These are phyloP conservation scores for Vitis hybrid DNA, from an alignment of 177 flowering plant genomes.

Conservation along the genomic window DNA sequence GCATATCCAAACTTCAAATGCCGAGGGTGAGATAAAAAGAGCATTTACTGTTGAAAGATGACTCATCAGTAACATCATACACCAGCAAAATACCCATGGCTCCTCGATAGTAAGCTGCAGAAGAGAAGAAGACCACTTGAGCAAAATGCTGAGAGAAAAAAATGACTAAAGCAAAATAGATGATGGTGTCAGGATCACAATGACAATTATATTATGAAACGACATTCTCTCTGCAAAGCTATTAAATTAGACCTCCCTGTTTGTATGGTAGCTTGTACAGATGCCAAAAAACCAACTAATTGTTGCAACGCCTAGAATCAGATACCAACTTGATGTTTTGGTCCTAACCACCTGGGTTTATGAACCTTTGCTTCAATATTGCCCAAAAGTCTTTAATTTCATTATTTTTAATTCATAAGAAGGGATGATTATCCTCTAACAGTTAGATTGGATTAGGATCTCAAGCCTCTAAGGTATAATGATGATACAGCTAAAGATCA, in stretches of 20 bases:
- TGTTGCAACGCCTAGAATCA: background rate
- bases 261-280: background rate
- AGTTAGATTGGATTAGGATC: too few species aligned
- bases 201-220: background rate
- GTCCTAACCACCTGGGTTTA: too few species aligned
- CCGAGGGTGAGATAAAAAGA: background rate
- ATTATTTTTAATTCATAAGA: too few species aligned
- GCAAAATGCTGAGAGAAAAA: background rate
- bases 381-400: too few species aligned
- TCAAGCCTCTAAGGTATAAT: too few species aligned
- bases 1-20: constrained; percentile 6
- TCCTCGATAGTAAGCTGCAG: constrained; percentile 72
- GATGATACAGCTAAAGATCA: background rate
- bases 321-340: too few species aligned
- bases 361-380: too few species aligned
- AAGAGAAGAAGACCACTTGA: background rate
- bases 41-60: constrained; percentile 63
- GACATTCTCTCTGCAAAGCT: background rate
- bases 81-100: constrained; percentile 77
- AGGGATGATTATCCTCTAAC: too few species aligned
- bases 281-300: background rate
- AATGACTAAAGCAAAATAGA: background rate
- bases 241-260: background rate
- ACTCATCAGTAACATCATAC: constrained; percentile 68
- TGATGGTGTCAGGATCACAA: background rate